Conservation (phyloP, 495 filamentous ascomycete species). For the Penicillium bialowiezense region DNA sequence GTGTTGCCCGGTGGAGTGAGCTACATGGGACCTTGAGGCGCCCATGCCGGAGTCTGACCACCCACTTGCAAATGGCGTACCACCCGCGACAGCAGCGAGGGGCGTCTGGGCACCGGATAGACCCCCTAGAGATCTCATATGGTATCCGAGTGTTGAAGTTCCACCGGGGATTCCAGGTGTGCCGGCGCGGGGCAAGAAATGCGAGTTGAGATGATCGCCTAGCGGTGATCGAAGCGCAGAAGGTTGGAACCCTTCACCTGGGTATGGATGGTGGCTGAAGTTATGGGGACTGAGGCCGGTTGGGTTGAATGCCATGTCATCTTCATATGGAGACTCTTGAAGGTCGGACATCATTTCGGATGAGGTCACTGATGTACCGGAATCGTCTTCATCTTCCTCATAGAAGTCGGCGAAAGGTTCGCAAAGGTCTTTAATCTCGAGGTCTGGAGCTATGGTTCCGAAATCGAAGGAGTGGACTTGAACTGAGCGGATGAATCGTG, state of each 20-base stretch:
- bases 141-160: constrained; percentile 86
- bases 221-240: constrained; percentile 43
- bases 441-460: constrained; percentile 72
- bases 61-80: constrained; percentile 50
- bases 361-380: constrained; percentile 38
- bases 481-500: constrained; percentile 94
- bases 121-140: constrained; percentile 69
- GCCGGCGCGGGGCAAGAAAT: constrained; percentile 61
- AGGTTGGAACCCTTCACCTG: constrained; percentile 29
- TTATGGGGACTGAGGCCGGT: constrained; percentile 18
- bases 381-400: constrained; percentile 68
- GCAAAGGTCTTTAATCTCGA: constrained; percentile 94
- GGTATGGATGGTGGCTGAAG: constrained; percentile 24
- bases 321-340: constrained; percentile 31
- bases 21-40: constrained; percentile 7
- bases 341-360: constrained; percentile 33
- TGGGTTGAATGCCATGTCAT: constrained; percentile 31
- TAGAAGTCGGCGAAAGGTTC: constrained; percentile 96
- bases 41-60: constrained; percentile 45
- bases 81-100: constrained; percentile 79
- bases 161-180: constrained; percentile 81
- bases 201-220: constrained; percentile 55
- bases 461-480: constrained; percentile 93
- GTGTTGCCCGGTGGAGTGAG: constrained; percentile 12
- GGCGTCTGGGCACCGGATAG: constrained; percentile 85